phyloP scores from a whole-genome alignment of 2,329 filamentous ascomycete species.

The Diplodia seriata region DNA sequence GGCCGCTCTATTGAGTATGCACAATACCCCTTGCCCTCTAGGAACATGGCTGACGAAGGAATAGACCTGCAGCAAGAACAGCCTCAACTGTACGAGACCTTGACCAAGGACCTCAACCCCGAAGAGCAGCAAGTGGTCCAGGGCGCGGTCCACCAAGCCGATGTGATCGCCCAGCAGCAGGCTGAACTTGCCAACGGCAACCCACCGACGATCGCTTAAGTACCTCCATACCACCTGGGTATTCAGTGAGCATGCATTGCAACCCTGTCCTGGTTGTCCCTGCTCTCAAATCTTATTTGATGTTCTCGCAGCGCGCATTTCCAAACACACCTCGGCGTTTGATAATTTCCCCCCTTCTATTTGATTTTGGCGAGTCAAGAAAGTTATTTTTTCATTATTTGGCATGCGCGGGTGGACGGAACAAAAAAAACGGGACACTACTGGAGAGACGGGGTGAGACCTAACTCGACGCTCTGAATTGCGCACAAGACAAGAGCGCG shows the following conservation, averaged over 20 bases:
- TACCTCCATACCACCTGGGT: background rate
- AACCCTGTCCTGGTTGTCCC: constrained; percentile 3
- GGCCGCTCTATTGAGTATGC: constrained; percentile 79
- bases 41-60: constrained; percentile 40
- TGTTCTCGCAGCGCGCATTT: constrained; percentile 31
- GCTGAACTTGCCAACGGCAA: constrained; percentile 33
- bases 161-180: constrained; percentile 57
- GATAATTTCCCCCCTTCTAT: constrained; percentile 11
- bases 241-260: background rate
- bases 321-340: constrained; percentile 30
- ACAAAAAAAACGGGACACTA: constrained; percentile 18
- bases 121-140: constrained; percentile 86
- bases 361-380: constrained; percentile 25
- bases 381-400: constrained; percentile 8
- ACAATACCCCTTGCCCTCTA: background rate
- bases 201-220: constrained; percentile 25
- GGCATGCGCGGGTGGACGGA: constrained; percentile 26
- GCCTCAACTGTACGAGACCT: constrained; percentile 81
- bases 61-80: constrained; percentile 88
- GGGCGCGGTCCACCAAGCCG: constrained; percentile 75
- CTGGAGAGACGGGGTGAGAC: constrained; percentile 17
- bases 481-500: constrained; percentile 10
- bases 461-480: constrained; percentile 21
- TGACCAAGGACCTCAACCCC: constrained; percentile 78
- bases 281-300: constrained; percentile 15